These are phyloP conservation scores for Pestalotiopsis sp. DNA, from an alignment of 2,329 filamentous ascomycete species.

Conservation along the genomic window DNA sequence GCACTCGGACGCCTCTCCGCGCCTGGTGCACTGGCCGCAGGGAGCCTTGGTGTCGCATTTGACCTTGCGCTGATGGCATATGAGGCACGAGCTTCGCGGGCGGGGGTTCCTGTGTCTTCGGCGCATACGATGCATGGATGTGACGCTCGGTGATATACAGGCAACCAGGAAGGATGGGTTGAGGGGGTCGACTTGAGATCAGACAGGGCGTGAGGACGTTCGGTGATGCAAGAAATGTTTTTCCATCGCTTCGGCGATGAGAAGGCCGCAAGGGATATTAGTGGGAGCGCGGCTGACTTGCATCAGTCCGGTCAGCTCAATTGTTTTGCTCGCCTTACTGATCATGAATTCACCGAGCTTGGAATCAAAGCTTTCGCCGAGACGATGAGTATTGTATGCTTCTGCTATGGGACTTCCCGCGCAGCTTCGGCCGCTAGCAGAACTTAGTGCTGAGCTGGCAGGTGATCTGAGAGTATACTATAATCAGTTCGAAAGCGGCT, in stretches of 20 bases:
- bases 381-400: neutral
- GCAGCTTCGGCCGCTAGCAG: neutral
- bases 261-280: neutral
- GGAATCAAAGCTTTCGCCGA: neutral
- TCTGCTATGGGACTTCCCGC: neutral
- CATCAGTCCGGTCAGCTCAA: no score
- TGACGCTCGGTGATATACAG: neutral
- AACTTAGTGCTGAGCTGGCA: neutral
- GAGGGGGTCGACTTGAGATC: neutral
- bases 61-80: neutral
- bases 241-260: neutral
- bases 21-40: neutral
- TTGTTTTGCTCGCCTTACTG: neutral
- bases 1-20: neutral
- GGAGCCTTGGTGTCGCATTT: neutral
- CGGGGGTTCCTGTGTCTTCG: neutral
- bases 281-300: neutral
- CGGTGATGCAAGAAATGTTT: neutral
- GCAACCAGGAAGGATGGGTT: neutral
- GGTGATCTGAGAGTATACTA: no score
- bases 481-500: neutral
- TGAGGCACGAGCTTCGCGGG: neutral
- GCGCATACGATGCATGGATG: neutral
- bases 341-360: neutral
- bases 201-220: neutral